Evolutionary conservation across 371 early-diverging fungal genomes (phyloP).

Genomic region (Rhizopus delemar): DNA sequence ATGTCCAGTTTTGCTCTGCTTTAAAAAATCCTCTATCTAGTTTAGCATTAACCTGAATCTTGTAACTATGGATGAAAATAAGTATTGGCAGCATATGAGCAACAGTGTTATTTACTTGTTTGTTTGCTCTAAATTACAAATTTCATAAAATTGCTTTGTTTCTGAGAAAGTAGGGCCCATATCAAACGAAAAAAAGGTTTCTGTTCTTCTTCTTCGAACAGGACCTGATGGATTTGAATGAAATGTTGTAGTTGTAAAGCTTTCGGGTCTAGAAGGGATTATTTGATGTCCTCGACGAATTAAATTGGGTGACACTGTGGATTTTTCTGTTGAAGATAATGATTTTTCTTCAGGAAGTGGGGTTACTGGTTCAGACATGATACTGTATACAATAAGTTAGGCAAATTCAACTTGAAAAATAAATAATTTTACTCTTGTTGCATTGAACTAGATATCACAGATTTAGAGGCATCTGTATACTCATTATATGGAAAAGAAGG

Average conservation of each 20-base stretch:
- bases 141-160: constrained; percentile 54
- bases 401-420: too few species aligned
- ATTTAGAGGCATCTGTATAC: constrained; percentile 7
- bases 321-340: constrained; percentile 22
- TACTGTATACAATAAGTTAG: neutral
- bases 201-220: constrained; percentile 42
- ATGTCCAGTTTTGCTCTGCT: constrained; percentile 79
- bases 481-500: constrained; percentile 18
- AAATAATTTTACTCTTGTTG: constrained; percentile 22
- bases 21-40: constrained; percentile 75
- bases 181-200: constrained; percentile 39
- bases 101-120: constrained; percentile 44
- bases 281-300: constrained; percentile 28
- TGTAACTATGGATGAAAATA: constrained; percentile 25
- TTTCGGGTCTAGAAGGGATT: constrained; percentile 28
- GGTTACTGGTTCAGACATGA: constrained; percentile 23
- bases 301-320: constrained; percentile 27
- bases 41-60: constrained; percentile 54
- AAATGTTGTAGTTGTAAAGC: constrained; percentile 35
- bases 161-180: constrained; percentile 41
- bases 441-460: constrained; percentile 14
- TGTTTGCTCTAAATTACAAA: constrained; percentile 55
- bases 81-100: constrained; percentile 6
- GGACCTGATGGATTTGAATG: constrained; percentile 33
- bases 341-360: constrained; percentile 13